Conservation (phyloP, 495 filamentous ascomycete genomes). For the Lasiosphaeria hispida region DNA sequence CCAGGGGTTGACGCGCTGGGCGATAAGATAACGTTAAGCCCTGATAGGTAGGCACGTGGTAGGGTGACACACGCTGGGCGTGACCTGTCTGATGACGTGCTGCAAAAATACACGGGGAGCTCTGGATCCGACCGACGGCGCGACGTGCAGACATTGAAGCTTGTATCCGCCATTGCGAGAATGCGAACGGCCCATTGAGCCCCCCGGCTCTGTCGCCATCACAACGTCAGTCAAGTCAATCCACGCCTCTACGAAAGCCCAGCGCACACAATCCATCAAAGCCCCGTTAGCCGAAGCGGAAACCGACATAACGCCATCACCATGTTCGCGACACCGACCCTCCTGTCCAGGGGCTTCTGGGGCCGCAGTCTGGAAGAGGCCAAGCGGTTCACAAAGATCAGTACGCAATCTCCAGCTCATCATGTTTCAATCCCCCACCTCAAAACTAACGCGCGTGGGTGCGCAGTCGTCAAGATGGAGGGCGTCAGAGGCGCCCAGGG, state of each 20-base stretch:
- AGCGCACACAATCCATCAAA: no score
- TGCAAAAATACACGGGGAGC: slow-evolving; percentile 4
- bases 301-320: slow-evolving; percentile 18
- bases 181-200: slow-evolving; percentile 17
- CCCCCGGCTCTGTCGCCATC: slow-evolving; percentile 17
- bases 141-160: background rate
- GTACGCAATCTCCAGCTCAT: slow-evolving; percentile 22
- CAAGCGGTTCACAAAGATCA: slow-evolving; percentile 44
- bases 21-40: slow-evolving; percentile 6
- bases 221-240: background rate
- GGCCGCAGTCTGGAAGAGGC: slow-evolving; percentile 47
- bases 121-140: background rate
- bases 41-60: no score
- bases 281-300: no score
- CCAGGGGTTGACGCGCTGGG: background rate
- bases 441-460: background rate
- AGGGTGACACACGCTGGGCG: no score
- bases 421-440: background rate
- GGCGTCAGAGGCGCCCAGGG: slow-evolving; percentile 53
- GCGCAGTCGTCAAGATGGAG: slow-evolving; percentile 46
- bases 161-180: background rate
- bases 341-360: slow-evolving; percentile 43
- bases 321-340: slow-evolving; percentile 43
- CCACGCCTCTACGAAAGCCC: background rate
- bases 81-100: slow-evolving; percentile 4